Base-by-base conservation (phyloP, 108 stramenopile species). In the Nitzschia sp. region DNA sequence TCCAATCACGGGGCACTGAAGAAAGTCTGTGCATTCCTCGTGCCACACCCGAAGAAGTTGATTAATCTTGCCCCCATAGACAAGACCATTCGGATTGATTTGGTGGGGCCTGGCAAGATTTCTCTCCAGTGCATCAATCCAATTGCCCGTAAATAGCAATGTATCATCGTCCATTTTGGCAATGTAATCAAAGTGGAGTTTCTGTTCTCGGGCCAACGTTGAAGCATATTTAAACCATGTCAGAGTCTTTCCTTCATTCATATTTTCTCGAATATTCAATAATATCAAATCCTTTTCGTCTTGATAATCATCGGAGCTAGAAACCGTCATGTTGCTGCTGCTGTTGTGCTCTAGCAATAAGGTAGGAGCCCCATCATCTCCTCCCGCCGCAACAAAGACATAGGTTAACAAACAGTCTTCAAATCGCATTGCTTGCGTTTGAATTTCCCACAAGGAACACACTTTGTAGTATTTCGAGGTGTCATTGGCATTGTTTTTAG, bases 201-300 rank as follows among this genome's bases (percentile, higher is more conserved):
- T 54, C n/a, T n/a, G n/a, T n/a, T 49, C 49, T 4, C 18, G 57
- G 2, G 45, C 15, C 0, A n/a, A 34, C 53, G 33, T 30, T 2
- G 42, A 64, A 5, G 60, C 60, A 24, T 62, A 71, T 54, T 27
- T 54, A 34, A 46, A 62, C 38, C 56, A 71, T 13, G 60, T 71
- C 53, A 60, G 70, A 17, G 60, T 46, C 25, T 71, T 71, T 23
- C 70, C 70, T 19, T 47, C n/a, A n/a, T n/a, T n/a, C n/a, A n/a
- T n/a, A n/a, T n/a, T n/a, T n/a, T n/a, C n/a, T n/a, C n/a, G n/a
- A 51, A 71, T 62, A 33, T 71, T 71, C 61, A 71, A 35, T 34
- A 34, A 71, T 19, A 62, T 45, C 1, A 53, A 5, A 38, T 71
- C 70, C 4, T 2, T 17, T 32, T 46, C 60, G 32, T 62, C 53